Evolutionary conservation across 345 rosid species (phyloP).

Genomic region (Durio zibethinus): DNA sequence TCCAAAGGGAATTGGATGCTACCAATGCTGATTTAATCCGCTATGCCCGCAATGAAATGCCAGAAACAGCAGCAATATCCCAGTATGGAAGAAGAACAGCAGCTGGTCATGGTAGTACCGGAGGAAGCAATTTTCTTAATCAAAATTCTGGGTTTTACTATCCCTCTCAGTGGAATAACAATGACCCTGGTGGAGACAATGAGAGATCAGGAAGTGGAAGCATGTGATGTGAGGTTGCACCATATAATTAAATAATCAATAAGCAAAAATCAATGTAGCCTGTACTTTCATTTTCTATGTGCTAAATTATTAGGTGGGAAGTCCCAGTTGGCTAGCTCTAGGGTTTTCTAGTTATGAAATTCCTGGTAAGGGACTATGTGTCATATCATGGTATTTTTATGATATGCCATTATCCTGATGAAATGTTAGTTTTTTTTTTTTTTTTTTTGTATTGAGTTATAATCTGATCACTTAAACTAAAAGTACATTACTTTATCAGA

Average conservation of each 20-base stretch:
- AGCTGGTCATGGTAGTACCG: not conserved
- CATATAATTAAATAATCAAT: not conserved
- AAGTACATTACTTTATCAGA: too few species aligned
- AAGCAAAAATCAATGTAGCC: not conserved
- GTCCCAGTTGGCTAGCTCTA: conserved; percentile 7
- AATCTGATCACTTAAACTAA: too few species aligned
- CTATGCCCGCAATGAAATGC: conserved; percentile 24
- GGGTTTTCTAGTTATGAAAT: conserved; percentile 25
- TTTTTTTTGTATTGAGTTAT: too few species aligned
- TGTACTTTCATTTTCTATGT: not conserved
- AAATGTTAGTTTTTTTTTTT: too few species aligned
- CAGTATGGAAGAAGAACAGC: conserved; percentile 28
- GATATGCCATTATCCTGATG: conserved; percentile 12
- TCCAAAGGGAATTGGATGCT: conserved; percentile 57
- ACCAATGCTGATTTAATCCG: conserved; percentile 60
- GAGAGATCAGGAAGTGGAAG: conserved; percentile 21
- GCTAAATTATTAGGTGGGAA: not conserved
- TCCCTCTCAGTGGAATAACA: conserved; percentile 26
- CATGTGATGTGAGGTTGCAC: conserved; percentile 16
- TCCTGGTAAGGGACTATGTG: not conserved
- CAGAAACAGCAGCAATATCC: not conserved
- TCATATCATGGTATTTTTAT: conserved; percentile 1
- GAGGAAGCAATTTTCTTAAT: not conserved
- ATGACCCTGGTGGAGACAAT: conserved; percentile 12
- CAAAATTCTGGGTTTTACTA: conserved; percentile 21